These are phyloP conservation scores for Vigna nakashimae DNA, from an alignment of 306 rosid species.

Conservation along the genomic window DNA sequence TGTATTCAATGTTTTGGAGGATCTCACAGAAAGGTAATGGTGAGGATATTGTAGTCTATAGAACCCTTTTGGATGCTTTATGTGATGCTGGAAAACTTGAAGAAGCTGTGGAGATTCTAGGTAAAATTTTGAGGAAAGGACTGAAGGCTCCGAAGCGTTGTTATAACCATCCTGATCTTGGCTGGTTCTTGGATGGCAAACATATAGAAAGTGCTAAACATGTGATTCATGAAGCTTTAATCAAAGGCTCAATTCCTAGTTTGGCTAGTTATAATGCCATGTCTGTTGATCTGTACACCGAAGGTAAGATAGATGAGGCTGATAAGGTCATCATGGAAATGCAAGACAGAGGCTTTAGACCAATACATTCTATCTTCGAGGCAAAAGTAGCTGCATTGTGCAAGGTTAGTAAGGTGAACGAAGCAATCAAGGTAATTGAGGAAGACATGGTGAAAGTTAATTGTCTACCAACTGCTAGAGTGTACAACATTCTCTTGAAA, in stretches of 20 bases:
- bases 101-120: slow-evolving; percentile 56
- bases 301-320: slow-evolving; percentile 55
- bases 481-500: slow-evolving; percentile 48
- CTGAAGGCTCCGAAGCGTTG: slow-evolving; percentile 59
- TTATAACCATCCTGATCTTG: slow-evolving; percentile 45
- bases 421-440: slow-evolving; percentile 59
- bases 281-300: slow-evolving; percentile 55
- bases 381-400: slow-evolving; percentile 61
- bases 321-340: slow-evolving; percentile 53
- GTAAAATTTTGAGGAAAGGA: slow-evolving; percentile 67
- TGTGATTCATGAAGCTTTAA: slow-evolving; percentile 56
- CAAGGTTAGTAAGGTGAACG: slow-evolving; percentile 42
- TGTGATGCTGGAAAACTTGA: slow-evolving; percentile 57
- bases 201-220: slow-evolving; percentile 46
- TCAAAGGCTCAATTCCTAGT: slow-evolving; percentile 59
- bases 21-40: slow-evolving; percentile 63
- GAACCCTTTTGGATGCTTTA: slow-evolving; percentile 60
- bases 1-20: slow-evolving; percentile 71
- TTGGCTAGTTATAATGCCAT: slow-evolving; percentile 58
- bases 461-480: slow-evolving; percentile 52
- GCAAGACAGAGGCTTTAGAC: slow-evolving; percentile 54
- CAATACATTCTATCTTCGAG: slow-evolving; percentile 51
- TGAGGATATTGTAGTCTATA: slow-evolving; percentile 61
- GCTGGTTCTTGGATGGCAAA: slow-evolving; percentile 25
- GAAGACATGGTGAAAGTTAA: slow-evolving; percentile 54